Percentiles rank a stretch among this genome's conserved stretches.
Conservation (phyloP, 1,284 basidiomycete species). For the Malassezia globosa region DNA sequence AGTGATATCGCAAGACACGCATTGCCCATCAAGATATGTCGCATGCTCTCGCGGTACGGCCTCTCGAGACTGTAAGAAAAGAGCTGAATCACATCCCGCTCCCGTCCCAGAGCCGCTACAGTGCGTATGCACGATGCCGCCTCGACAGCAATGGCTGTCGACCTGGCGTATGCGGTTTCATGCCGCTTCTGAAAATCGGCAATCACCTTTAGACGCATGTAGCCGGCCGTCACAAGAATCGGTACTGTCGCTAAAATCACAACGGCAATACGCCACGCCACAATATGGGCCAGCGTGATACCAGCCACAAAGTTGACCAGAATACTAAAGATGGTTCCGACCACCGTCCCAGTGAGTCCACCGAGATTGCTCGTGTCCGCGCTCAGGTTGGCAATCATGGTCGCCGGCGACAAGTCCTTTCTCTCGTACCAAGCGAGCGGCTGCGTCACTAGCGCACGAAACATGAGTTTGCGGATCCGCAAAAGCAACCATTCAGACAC, state of each 20-base stretch:
- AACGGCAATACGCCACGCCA: slow-evolving; percentile 34
- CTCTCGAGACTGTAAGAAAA: slow-evolving; percentile 21
- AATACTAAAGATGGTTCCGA: slow-evolving; percentile 37
- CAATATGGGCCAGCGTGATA: slow-evolving; percentile 25
- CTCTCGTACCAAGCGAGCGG: slow-evolving; percentile 27
- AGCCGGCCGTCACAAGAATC: slow-evolving; percentile 29
- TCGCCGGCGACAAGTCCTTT: slow-evolving; percentile 20
- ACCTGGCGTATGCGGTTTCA: slow-evolving; percentile 31
- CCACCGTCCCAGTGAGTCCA: slow-evolving; percentile 31
- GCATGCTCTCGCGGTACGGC: slow-evolving; percentile 29
- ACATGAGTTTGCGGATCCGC: slow-evolving; percentile 23
- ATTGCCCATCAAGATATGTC: slow-evolving; percentile 30
- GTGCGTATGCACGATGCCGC: slow-evolving; percentile 33
- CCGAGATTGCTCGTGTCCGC: slow-evolving; percentile 33
- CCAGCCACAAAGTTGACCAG: slow-evolving; percentile 33
- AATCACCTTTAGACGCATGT: slow-evolving; percentile 32
- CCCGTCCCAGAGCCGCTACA: slow-evolving; percentile 27
- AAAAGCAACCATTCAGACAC: slow-evolving; percentile 35
- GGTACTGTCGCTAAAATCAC: slow-evolving; percentile 34
- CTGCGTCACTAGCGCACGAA: slow-evolving; percentile 26
- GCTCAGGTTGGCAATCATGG: slow-evolving; percentile 29
- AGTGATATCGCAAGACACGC: slow-evolving; percentile 29
- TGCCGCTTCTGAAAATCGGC: slow-evolving; percentile 37
- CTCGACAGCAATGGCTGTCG: slow-evolving; percentile 33
- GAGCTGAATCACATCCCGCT: slow-evolving; percentile 29